A percentile compares a stretch with the other conserved stretches of the same genome.
These are phyloP conservation scores for Desmodesmus armatus DNA, from an alignment of 139 green algal genomes.

Conservation along the genomic window DNA sequence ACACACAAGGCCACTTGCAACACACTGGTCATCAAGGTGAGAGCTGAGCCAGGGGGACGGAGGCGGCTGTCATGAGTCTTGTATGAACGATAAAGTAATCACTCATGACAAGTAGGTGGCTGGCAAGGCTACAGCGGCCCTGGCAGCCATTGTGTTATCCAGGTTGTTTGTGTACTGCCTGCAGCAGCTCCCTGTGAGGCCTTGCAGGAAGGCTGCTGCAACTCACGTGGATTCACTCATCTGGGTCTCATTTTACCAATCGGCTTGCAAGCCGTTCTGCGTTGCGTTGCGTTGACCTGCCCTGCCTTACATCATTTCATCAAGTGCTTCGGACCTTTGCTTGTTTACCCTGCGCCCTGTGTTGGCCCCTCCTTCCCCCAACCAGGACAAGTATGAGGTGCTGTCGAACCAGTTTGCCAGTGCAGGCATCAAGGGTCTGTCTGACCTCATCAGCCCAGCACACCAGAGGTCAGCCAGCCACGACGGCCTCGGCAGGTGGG, in stretches of 20 bases:
- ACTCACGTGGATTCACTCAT: no score
- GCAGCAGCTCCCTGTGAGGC: not conserved
- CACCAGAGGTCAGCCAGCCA: no score
- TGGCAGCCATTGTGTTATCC: not conserved
- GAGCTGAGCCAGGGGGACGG: not conserved
- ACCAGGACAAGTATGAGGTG: conserved; percentile 3
- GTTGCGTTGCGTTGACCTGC: no score
- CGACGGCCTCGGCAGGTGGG: no score
- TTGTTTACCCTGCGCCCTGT: no score
- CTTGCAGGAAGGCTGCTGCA: not conserved
- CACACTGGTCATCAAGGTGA: conserved; percentile 41
- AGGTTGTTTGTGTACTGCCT: not conserved
- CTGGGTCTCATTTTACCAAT: no score
- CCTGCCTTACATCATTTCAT: no score
- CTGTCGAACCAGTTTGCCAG: not conserved
- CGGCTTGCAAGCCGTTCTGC: no score
- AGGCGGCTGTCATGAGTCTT: not conserved
- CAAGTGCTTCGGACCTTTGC: no score
- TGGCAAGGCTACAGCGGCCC: not conserved
- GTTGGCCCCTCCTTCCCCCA: no score
- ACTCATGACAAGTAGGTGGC: not conserved
- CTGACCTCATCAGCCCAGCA: conserved; percentile 1
- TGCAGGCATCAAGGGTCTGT: not conserved
- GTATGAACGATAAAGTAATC: not conserved
- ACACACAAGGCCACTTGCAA: conserved; percentile 39